A percentile compares a stretch with the other conserved stretches of the same genome.
Evolutionary conservation across 805 yeast genomes (phyloP).

Genomic region (Saccharomycopsis fermentans): DNA sequence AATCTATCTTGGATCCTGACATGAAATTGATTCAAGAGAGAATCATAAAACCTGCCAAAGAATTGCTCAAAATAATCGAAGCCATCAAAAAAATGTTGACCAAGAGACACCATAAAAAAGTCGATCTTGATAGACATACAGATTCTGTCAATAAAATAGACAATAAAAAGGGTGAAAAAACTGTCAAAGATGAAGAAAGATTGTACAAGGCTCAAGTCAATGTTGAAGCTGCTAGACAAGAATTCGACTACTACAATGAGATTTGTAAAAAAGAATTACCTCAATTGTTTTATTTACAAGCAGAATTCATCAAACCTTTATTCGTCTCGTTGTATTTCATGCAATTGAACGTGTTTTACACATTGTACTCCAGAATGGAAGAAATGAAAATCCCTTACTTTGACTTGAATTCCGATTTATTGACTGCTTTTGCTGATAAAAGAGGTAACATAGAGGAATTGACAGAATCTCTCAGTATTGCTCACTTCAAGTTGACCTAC

Average conservation of each 20-base stretch:
- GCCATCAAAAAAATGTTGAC: constrained; percentile 86
- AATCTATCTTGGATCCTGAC: constrained; percentile 82
- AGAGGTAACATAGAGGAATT: constrained; percentile 88
- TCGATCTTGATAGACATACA: constrained; percentile 83
- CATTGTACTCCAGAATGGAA: constrained; percentile 83
- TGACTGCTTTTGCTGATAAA: constrained; percentile 67
- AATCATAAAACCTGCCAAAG: constrained; percentile 86
- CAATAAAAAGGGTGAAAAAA: constrained; percentile 63
- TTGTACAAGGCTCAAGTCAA: constrained; percentile 85
- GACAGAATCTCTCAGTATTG: constrained; percentile 80
- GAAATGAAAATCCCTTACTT: constrained; percentile 96
- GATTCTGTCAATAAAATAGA: constrained; percentile 62
- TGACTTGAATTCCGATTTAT: constrained; percentile 73
- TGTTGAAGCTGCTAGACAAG: constrained; percentile 85
- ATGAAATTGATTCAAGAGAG: constrained; percentile 84
- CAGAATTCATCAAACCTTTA: constrained; percentile 85
- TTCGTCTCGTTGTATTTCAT: constrained; percentile 92
- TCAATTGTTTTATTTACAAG: constrained; percentile 74
- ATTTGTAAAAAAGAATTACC: constrained; percentile 90
- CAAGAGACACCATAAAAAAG: constrained; percentile 90
- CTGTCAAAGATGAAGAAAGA: constrained; percentile 84
- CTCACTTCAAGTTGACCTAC: constrained; percentile 84
- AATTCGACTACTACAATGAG: constrained; percentile 90
- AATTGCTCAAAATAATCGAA: constrained; percentile 70
- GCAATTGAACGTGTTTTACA: constrained; percentile 96